Evolutionary conservation across 2,329 filamentous ascomycete genomes (phyloP).

Genomic region (Elsinoe ampelina): DNA sequence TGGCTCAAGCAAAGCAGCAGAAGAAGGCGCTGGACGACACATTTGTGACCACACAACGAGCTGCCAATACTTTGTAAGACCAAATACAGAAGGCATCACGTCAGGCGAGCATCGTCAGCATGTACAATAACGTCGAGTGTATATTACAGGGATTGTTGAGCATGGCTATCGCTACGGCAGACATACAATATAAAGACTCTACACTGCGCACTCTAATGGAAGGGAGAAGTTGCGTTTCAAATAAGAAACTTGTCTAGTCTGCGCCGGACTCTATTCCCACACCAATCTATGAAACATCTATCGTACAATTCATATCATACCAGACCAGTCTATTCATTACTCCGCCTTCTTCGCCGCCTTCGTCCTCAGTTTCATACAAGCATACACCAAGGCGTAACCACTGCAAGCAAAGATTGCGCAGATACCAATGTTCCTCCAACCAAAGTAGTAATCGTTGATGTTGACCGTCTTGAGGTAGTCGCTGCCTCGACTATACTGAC

Average conservation of each 20-base stretch:
- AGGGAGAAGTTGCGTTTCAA: no score
- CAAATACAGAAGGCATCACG: no score
- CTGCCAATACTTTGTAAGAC: neutral
- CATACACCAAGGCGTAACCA: slow-evolving; percentile 43
- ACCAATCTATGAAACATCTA: neutral
- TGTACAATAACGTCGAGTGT: no score
- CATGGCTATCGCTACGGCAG: no score
- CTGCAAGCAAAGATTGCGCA: slow-evolving; percentile 47
- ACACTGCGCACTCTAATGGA: no score
- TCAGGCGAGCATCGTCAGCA: no score
- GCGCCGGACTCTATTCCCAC: neutral
- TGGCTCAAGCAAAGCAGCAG: neutral
- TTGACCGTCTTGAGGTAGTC: slow-evolving; percentile 55
- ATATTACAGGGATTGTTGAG: no score
- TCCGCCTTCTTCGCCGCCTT: slow-evolving; percentile 34
- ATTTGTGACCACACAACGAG: neutral
- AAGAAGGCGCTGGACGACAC: neutral
- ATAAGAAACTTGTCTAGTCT: neutral
- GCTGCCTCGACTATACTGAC: slow-evolving; percentile 47
- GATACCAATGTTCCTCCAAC: slow-evolving; percentile 58
- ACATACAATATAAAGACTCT: no score
- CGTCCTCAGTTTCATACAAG: slow-evolving; percentile 34
- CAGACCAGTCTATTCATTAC: slow-evolving; percentile 13
- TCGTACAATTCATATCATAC: neutral
- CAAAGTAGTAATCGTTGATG: slow-evolving; percentile 51